Evolutionary conservation across 768 basidiomycete genomes (phyloP), one percentile per base, ranked within the genome.

Genomic region (Basidioascus undulatus): DNA sequence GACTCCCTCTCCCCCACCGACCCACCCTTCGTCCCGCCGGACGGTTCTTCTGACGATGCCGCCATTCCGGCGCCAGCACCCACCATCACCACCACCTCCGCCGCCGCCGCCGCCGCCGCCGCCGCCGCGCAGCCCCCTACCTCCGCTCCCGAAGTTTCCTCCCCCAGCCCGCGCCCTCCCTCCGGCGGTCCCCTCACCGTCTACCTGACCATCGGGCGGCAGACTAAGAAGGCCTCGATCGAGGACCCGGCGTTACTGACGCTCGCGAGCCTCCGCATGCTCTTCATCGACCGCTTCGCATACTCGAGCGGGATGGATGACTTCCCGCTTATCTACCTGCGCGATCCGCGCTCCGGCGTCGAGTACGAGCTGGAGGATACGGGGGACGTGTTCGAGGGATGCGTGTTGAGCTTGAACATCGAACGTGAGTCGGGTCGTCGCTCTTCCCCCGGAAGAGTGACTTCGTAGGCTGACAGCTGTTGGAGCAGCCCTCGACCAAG

Each of bases 351-450:
- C 32, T 84, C 80, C 44, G 84, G 84, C 11, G 80, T 94, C 37
- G 78, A 84, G 54, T 98, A 89, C 54, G 87, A 94, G 59, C 62
- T 96, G 42, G 89, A 98, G 56, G 83, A 94, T 55, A 71, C 83
- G 42, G 78, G 80, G 15, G 89, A 98, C 54, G 70, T 98, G 25
- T 74, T 75, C 57, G 76, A 83, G 42, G 83, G 74, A 46, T 80
- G 78, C 54, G 57, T 94, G 16, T 61, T 98, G 37, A 87, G 81
- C 35, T 62, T 98, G 36, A 92, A 94, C 50, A 86, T 98, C 44
- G 89, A 96, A 67, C 81, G 89, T 94, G 59, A 59, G 87, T 72
- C 10, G 16, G n/a, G 3, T 5, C 12, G 28, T 21, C 42, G 23
- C 20, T n/a, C 19, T 42, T 41, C 39, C 6, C n/a, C n/a, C n/a